Base-by-base conservation (phyloP, 2,329 filamentous ascomycete genomes). In the Cercospora zeina region DNA sequence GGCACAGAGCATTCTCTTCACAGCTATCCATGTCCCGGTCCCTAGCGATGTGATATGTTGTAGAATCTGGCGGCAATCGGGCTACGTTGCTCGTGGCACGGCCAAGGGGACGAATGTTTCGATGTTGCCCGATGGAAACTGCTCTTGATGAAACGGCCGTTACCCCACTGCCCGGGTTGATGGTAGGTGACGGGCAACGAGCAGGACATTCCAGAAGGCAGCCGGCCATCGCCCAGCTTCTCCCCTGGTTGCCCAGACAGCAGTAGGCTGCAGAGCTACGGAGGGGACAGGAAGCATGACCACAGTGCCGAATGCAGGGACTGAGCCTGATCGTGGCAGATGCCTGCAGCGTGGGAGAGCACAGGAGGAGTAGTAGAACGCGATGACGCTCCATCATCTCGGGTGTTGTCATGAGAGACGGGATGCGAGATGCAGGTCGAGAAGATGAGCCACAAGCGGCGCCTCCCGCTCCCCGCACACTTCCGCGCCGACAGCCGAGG, bases 311-410 rank as follows among this genome's bases (percentile, higher is more conserved):
- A 47, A 47, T 51, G 49, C 49, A 51, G 49, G 49, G 49, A 33
- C 49, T 31, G 14, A 14, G 49, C 49, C 27, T 51, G 49, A 51
- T 19, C 49, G 49, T 27, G 27, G 33, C 19, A 14, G 1, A 51
- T 34, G 7, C 3, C 14, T 4, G 27, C 49, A 51, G 31, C 49
- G 49, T 34, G 49, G 49, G 19, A 31, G 27, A 19, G 1, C 27
- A 34, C 30, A 24, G 31, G 14, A 33, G n/a, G n/a, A 24, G 16
- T n/a, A 47, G 42, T 27, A n/a, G n/a, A 11, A n/a, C 9, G 39
- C 30, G 24, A 59, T 59, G 56, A 53, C 21, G 31, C 33, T 19
- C 27, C 56, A 45, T 47, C 54, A 51, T 51, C 45, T 47, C 54
- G 54, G 54, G 10, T 37, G 56, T 58, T 50, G 55, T 58, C 42